phyloP scores from a whole-genome alignment of 768 basidiomycete species.

The Termitomyces sp. region DNA sequence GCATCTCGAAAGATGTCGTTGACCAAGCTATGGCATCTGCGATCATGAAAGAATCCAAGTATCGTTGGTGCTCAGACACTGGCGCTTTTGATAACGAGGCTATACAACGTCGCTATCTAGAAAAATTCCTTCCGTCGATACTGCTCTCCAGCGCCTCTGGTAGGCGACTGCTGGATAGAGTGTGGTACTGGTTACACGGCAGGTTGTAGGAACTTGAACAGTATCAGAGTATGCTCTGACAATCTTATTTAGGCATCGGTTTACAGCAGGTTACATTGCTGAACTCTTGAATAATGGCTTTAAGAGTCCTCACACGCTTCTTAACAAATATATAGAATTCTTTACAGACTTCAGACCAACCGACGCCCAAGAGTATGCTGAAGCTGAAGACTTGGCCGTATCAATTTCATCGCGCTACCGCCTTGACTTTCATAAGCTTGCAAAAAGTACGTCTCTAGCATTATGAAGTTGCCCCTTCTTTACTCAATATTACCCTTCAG shows the following conservation, averaged over 20 bases:
- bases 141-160: conserved; percentile 27
- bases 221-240: not conserved
- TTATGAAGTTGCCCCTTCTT: not conserved
- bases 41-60: conserved; percentile 43
- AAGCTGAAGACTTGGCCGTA: conserved; percentile 24
- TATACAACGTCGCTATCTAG: conserved; percentile 31
- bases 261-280: conserved; percentile 40
- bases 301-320: conserved; percentile 32
- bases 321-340: conserved; percentile 38
- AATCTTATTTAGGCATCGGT: conserved; percentile 33
- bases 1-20: conserved; percentile 41
- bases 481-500: conserved; percentile 17
- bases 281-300: conserved; percentile 38
- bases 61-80: conserved; percentile 43
- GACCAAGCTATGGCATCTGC: conserved; percentile 43
- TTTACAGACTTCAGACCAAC: conserved; percentile 37
- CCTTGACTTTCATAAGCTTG: conserved; percentile 39
- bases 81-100: conserved; percentile 35
- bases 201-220: conserved; percentile 22
- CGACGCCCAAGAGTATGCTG: conserved; percentile 29
- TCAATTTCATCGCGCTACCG: conserved; percentile 33
- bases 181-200: conserved; percentile 44
- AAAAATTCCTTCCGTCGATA: conserved; percentile 31
- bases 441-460: conserved; percentile 29
- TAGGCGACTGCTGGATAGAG: conserved; percentile 30